These are phyloP conservation scores for Backusella circina DNA, from an alignment of 192 early-diverging fungal species.

Conservation along the genomic window DNA sequence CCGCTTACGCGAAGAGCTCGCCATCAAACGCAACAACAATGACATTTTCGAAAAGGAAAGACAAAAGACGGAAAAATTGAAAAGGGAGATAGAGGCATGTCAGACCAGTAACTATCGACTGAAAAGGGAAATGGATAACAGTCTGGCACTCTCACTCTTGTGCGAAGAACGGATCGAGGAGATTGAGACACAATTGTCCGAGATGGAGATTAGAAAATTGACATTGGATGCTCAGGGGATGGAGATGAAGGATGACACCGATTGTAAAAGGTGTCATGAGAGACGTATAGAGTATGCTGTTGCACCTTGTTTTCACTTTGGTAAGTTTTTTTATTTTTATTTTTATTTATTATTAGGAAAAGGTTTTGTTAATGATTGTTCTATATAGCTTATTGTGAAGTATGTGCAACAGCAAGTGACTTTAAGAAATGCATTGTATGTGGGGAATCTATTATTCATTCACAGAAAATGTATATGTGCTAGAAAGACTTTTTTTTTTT, in stretches of 20 bases:
- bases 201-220: background rate
- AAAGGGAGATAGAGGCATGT: slow-evolving; percentile 1
- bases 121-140: background rate
- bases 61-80: slow-evolving; percentile 1
- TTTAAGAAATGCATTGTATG: background rate
- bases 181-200: background rate
- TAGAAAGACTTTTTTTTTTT: background rate
- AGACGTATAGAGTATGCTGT: background rate
- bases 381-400: background rate
- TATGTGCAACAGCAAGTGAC: background rate
- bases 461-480: background rate
- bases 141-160: background rate
- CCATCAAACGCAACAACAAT: background rate
- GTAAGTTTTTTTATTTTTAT: background rate
- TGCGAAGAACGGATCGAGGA: background rate
- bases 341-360: background rate
- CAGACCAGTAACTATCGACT: background rate
- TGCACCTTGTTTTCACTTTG: background rate
- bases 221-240: background rate
- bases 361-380: background rate
- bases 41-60: background rate
- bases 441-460: background rate
- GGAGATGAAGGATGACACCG: background rate
- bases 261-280: background rate
- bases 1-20: background rate